Conservation (phyloP, 2,329 filamentous ascomycete species). For the Scopulariopsis brevicaulis region DNA sequence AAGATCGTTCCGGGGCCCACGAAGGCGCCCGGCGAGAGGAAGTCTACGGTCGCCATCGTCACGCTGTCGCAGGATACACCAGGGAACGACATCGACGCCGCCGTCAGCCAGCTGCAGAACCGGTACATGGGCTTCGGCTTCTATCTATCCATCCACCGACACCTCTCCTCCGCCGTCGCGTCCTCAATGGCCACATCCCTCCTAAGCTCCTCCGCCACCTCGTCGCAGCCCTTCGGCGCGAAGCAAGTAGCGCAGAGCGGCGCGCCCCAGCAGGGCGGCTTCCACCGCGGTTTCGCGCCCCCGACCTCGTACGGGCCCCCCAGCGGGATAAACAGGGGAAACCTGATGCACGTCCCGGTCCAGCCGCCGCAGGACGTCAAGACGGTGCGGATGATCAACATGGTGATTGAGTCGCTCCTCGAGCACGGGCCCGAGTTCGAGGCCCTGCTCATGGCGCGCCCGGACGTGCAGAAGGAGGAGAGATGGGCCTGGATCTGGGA, state of each 20-base stretch:
- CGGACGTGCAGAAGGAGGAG: conserved; percentile 74
- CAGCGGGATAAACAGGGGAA: conserved; percentile 7
- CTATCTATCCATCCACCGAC: conserved; percentile 68
- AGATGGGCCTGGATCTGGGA: conserved; percentile 95
- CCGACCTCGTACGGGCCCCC: conserved; percentile 54
- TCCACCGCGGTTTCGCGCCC: conserved; percentile 58
- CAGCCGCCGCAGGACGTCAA: conserved; percentile 67
- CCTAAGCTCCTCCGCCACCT: conserved; percentile 26
- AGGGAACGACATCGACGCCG: conserved; percentile 70
- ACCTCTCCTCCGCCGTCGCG: conserved; percentile 65
- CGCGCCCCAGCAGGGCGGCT: neutral
- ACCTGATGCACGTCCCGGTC: conserved; percentile 57
- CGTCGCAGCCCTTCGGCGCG: conserved; percentile 66
- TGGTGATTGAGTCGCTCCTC: conserved; percentile 69
- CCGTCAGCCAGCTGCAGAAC: conserved; percentile 69
- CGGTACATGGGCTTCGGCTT: conserved; percentile 78
- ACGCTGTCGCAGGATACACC: conserved; percentile 72
- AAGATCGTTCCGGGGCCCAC: conserved; percentile 52
- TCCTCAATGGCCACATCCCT: conserved; percentile 25
- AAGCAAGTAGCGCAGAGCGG: conserved; percentile 37
- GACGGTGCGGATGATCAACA: conserved; percentile 76
- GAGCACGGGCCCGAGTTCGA: conserved; percentile 81
- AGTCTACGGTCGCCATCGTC: conserved; percentile 66
- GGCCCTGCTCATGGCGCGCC: conserved; percentile 77
- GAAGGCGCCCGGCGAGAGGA: conserved; percentile 47